A percentile compares a stretch with the other conserved stretches of the same genome.
Conservation (phyloP, 2,329 filamentous ascomycete species). For the Penicillium brasilianum region DNA sequence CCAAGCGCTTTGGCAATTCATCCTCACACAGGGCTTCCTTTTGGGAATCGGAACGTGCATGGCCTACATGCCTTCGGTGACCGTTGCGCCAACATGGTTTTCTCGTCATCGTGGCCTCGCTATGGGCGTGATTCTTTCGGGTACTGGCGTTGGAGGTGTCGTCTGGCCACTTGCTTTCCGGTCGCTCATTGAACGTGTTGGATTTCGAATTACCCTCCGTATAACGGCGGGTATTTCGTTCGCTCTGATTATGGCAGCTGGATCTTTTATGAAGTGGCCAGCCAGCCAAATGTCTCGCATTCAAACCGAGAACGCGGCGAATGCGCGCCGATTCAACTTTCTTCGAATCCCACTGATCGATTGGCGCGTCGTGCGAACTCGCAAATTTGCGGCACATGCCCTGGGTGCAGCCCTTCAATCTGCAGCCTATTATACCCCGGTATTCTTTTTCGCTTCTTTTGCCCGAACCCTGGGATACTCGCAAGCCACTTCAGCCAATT, state of each 20-base stretch:
- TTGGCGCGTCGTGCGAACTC: slow-evolving; percentile 40
- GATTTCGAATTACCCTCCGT: slow-evolving; percentile 46
- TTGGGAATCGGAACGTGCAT: slow-evolving; percentile 46
- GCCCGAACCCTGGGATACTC: slow-evolving; percentile 47
- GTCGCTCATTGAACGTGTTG: slow-evolving; percentile 37
- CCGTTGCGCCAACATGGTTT: slow-evolving; percentile 47
- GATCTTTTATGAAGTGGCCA: slow-evolving; percentile 36
- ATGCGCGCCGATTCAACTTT: slow-evolving; percentile 18
- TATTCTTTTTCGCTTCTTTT: slow-evolving; percentile 48
- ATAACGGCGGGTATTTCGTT: slow-evolving; percentile 40
- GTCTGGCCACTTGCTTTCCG: slow-evolving; percentile 42
- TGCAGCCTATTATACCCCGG: slow-evolving; percentile 46
- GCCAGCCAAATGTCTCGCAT: slow-evolving; percentile 24
- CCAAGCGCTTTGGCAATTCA: slow-evolving; percentile 39
- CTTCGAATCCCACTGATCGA: slow-evolving; percentile 41
- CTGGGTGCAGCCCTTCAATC: slow-evolving; percentile 44
- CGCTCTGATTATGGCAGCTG: slow-evolving; percentile 33
- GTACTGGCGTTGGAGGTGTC: slow-evolving; percentile 48
- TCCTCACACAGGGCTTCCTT: slow-evolving; percentile 43
- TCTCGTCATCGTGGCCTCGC: slow-evolving; percentile 41
- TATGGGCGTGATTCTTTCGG: slow-evolving; percentile 47
- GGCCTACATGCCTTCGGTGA: slow-evolving; percentile 45
- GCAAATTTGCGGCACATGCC: slow-evolving; percentile 45
- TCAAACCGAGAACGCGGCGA: slow-evolving; percentile 26
- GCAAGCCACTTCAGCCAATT: slow-evolving; percentile 42